Conservation (phyloP, 805 yeast species). For the Candida qinlingensis region DNA sequence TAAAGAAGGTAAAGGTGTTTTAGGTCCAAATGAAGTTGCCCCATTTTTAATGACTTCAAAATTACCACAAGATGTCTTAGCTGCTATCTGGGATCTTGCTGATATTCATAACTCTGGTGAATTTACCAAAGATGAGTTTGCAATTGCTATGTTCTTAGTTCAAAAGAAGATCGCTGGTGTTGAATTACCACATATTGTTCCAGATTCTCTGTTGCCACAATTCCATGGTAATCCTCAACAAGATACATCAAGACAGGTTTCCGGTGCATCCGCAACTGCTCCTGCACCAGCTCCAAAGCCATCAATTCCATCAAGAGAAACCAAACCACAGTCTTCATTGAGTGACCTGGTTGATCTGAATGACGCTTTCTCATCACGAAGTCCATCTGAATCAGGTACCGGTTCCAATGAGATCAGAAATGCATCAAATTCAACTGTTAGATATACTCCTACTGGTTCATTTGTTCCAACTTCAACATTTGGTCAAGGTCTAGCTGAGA, state of each 20-base stretch:
- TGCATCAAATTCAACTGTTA: conserved; percentile 23
- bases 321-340: conserved; percentile 47
- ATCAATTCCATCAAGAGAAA: conserved; percentile 32
- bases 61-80: conserved; percentile 77
- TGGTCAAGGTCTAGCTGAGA: conserved; percentile 64
- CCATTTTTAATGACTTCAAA: conserved; percentile 85
- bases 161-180: conserved; percentile 78
- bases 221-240: conserved; percentile 17
- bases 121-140: conserved; percentile 77
- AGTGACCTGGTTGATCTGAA: conserved; percentile 61
- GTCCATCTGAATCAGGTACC: conserved; percentile 22
- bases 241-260: conserved; percentile 12
- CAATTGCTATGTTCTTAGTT: conserved; percentile 89
- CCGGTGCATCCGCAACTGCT: conserved; percentile 4
- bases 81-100: conserved; percentile 90
- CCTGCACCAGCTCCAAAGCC: conserved; percentile 8
- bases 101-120: conserved; percentile 83
- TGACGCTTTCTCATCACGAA: conserved; percentile 45
- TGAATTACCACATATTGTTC: conserved; percentile 73
- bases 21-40: conserved; percentile 80
- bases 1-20: conserved; percentile 50
- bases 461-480: conserved; percentile 83
- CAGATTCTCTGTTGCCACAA: conserved; percentile 47
- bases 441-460: conserved; percentile 27
- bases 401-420: conserved; percentile 12